Conservation (phyloP, 352 stramenopile genomes). For the Pythium scleroteichum region DNA sequence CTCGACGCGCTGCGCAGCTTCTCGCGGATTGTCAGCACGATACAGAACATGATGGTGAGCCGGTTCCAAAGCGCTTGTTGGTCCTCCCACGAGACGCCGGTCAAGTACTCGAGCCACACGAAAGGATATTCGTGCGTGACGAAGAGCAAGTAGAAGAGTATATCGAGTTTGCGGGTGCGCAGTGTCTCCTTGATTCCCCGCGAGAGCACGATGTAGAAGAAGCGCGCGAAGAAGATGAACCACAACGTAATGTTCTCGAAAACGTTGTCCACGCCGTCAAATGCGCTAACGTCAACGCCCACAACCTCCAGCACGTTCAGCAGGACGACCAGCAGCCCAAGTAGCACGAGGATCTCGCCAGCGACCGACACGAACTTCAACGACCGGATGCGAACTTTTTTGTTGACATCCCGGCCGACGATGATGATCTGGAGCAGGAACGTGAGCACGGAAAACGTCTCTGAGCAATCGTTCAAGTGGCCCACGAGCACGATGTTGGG, state of each 20-base stretch:
- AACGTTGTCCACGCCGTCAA: constrained; percentile 25
- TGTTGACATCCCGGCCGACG: constrained; percentile 32
- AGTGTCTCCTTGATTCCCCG: constrained; percentile 28
- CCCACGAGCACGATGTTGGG: constrained; percentile 12
- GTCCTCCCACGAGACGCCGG: constrained; percentile 18
- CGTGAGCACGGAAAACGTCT: constrained; percentile 18
- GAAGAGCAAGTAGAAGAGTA: constrained; percentile 39
- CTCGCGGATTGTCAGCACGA: constrained; percentile 11
- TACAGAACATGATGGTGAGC: constrained; percentile 21
- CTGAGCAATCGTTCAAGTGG: constrained; percentile 25
- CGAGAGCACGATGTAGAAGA: constrained; percentile 36
- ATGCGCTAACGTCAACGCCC: background rate
- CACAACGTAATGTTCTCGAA: constrained; percentile 25
- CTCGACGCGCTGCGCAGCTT: constrained; percentile 11
- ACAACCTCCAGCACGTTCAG: constrained; percentile 8
- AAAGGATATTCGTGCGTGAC: constrained; percentile 24
- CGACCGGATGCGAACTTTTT: constrained; percentile 30
- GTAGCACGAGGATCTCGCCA: constrained; percentile 17
- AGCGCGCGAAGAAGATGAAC: constrained; percentile 40
- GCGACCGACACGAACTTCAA: constrained; percentile 27
- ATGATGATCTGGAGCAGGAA: constrained; percentile 36
- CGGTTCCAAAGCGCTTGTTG: constrained; percentile 24
- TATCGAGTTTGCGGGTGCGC: constrained; percentile 29
- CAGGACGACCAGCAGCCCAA: constrained; percentile 2
- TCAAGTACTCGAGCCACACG: constrained; percentile 16